These are phyloP conservation scores for Candida chauliodis DNA, from an alignment of 805 yeast genomes.

Conservation along the genomic window DNA sequence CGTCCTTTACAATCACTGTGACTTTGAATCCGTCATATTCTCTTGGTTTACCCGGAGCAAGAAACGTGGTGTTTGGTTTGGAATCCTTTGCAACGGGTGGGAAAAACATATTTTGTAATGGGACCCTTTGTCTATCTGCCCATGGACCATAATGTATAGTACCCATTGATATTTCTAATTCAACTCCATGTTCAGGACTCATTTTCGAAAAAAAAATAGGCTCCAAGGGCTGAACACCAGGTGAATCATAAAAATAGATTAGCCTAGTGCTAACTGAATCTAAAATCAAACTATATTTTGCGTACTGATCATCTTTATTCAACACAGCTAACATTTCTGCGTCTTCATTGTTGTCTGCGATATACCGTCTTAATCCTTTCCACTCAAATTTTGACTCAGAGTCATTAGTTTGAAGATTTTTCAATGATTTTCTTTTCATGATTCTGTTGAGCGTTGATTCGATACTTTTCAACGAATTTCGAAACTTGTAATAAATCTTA, in stretches of 20 bases:
- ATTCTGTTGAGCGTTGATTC: conserved; percentile 8
- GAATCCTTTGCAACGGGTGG: conserved; percentile 66
- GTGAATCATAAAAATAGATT: conserved; percentile 65
- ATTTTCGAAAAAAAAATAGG: background rate
- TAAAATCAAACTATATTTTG: conserved; percentile 66
- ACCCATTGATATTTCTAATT: conserved; percentile 54
- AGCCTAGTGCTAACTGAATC: conserved; percentile 56
- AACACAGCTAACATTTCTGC: conserved; percentile 25
- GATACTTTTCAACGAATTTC: conserved; percentile 13
- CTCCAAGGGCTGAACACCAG: conserved; percentile 42
- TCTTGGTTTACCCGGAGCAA: conserved; percentile 49
- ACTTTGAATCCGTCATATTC: conserved; percentile 54
- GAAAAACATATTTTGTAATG: conserved; percentile 60
- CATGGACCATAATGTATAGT: conserved; percentile 89
- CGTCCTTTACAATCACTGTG: conserved; percentile 58
- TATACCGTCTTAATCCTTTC: conserved; percentile 76
- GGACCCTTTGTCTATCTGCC: conserved; percentile 82
- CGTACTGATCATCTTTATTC: conserved; percentile 66
- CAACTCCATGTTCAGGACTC: conserved; percentile 48
- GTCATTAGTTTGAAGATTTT: conserved; percentile 1
- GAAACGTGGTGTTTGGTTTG: conserved; percentile 24
- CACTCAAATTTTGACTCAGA: conserved; percentile 37
- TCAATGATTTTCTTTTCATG: background rate
- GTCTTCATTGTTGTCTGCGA: conserved; percentile 34
- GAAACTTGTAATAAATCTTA: conserved; percentile 22